Evolutionary conservation across 2,329 filamentous ascomycete species (phyloP).

Genomic region (Cercospora sp.): DNA sequence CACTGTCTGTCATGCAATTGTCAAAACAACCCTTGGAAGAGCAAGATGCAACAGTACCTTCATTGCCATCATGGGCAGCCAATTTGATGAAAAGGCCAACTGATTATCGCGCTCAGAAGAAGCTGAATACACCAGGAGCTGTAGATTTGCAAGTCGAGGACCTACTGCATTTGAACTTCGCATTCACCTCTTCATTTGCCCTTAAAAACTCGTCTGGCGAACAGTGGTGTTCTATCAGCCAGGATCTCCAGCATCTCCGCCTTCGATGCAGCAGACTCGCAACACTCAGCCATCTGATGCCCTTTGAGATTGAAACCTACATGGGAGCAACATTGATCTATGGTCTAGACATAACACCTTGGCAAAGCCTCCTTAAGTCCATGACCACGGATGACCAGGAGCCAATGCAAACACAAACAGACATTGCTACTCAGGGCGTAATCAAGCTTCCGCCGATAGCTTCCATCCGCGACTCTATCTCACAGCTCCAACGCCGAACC

Average conservation of each 20-base stretch:
- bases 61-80: not conserved
- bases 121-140: not conserved
- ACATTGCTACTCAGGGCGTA: not conserved
- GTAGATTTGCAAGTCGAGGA: not conserved
- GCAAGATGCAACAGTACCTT: not conserved
- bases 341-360: not conserved
- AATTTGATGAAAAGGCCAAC: not conserved
- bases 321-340: not conserved
- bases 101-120: not conserved
- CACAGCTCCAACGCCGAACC: not conserved
- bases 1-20: not conserved
- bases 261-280: not conserved
- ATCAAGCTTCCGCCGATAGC: not conserved
- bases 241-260: not conserved
- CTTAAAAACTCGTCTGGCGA: too few species aligned
- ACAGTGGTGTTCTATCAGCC: not conserved
- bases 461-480: not conserved
- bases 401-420: not conserved
- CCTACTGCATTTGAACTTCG: not conserved
- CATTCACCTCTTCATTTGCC: not conserved
- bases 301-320: not conserved
- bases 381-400: not conserved
- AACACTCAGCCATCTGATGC: not conserved
- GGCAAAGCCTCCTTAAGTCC: not conserved
- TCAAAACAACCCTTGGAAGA: not conserved